Percentiles rank a stretch among this genome's conserved stretches.
Conservation (phyloP, 225 moss, liverwort and hornwort genomes). For the Sphagnum tenellum region DNA sequence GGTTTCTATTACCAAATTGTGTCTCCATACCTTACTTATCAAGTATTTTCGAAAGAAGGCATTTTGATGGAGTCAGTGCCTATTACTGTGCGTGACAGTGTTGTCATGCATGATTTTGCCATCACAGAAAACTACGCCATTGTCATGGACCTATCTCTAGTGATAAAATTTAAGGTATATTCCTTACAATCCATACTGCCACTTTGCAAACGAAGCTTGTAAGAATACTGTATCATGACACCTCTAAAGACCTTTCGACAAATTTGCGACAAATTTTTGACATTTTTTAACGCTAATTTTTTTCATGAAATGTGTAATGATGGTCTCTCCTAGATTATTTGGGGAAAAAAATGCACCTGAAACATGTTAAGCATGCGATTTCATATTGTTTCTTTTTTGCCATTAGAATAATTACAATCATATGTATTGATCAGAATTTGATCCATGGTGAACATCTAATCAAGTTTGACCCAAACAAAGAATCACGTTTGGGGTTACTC, state of each 20-base stretch:
- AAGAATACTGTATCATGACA: too few relatives aligned
- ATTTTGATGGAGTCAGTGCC: slow-evolving; percentile 42
- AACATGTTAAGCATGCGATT: background rate
- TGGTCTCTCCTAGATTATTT: too few relatives aligned
- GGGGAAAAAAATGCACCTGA: too few relatives aligned
- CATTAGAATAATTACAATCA: too few relatives aligned
- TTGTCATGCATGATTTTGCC: slow-evolving; percentile 83
- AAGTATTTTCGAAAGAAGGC: slow-evolving; percentile 64
- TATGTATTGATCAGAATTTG: slow-evolving; percentile 6
- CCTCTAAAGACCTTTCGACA: too few relatives aligned
- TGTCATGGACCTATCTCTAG: slow-evolving; percentile 49
- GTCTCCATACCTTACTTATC: slow-evolving; percentile 19
- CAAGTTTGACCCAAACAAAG: slow-evolving; percentile 46
- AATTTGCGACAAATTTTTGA: too few relatives aligned
- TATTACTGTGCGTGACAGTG: slow-evolving; percentile 40
- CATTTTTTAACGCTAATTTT: too few relatives aligned
- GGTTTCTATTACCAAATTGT: slow-evolving; percentile 33
- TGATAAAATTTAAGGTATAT: slow-evolving; percentile 22
- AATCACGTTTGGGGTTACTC: slow-evolving; percentile 63
- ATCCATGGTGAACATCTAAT: slow-evolving; percentile 35
- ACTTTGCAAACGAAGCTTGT: too few relatives aligned
- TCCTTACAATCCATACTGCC: too few relatives aligned
- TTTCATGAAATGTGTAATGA: too few relatives aligned
- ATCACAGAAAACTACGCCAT: slow-evolving; percentile 75
- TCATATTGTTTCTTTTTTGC: background rate